Evolutionary conservation across 306 rosid species (phyloP), one percentile per base, ranked within the genome.

Genomic region (Carpinus fangiana): DNA sequence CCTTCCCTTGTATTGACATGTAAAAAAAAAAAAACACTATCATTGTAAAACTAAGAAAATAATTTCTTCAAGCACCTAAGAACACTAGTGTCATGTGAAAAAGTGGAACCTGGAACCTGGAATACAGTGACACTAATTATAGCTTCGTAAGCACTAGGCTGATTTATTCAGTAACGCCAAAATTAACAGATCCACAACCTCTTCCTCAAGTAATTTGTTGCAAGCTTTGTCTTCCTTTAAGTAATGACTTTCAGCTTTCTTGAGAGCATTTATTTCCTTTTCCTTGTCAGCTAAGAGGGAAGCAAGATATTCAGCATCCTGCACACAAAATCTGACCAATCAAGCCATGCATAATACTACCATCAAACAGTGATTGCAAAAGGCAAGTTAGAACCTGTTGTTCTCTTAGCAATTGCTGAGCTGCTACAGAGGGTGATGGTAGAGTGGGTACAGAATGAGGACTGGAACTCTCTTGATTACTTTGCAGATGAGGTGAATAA

Each of bases 231-330:
- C 78, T 72, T 80, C 85, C 78, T 62, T 87, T 73, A 57, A 78
- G 55, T 82, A 61, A 83, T 17, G 72, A 48, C 84, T 69, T 78
- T 87, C 84, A 78, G 82, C 82, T 76, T 87, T 85, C 65, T 79
- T 56, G 52, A 71, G 68, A 83, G 85, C 65, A 56, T 79, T 76
- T 74, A 55, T 73, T 75, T 87, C 89, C 65, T 84, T 90, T 79
- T 79, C 81, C 72, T 80, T 90, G 74, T 91, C 90, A 67, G 82
- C 85, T 57, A 18, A 62, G 53, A 85, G 83, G 18, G 94, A 90
- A 21, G 81, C 85, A 70, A 66, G 82, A 81, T 88, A 85, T 55
- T 90, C 93, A 55, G 73, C 78, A 85, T 92, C 89, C 93, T 92
- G 90, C 84, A 86, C 28, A 61, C 6, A 84, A 20, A 76, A 70